Percentiles rank a stretch among this genome's conserved stretches.
These are phyloP conservation scores for Tolypocladium sp. DNA, from an alignment of 2,329 filamentous ascomycete species.

Conservation along the genomic window DNA sequence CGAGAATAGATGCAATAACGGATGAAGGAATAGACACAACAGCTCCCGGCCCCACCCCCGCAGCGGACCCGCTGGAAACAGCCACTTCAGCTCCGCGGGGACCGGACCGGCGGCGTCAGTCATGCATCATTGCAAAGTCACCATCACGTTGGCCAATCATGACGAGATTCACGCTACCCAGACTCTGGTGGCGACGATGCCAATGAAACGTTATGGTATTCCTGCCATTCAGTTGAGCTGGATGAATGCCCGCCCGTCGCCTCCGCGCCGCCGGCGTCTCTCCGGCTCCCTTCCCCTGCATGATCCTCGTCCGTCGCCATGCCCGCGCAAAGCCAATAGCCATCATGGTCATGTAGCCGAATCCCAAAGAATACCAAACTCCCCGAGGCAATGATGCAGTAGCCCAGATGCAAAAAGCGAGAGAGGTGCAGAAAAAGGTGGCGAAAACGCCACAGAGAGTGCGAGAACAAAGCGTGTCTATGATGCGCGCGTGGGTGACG, in stretches of 20 bases:
- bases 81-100: neutral
- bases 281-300: neutral
- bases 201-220: slow-evolving; percentile 20
- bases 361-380: neutral
- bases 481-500: neutral
- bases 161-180: neutral
- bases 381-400: neutral
- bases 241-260: neutral
- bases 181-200: neutral
- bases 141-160: neutral
- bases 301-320: neutral
- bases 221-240: slow-evolving; percentile 23
- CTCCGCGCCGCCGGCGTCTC: neutral
- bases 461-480: neutral
- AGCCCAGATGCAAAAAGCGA: neutral
- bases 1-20: too few relatives aligned
- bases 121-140: neutral
- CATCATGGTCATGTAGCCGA: neutral
- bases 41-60: neutral
- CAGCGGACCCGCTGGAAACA: neutral
- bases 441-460: neutral
- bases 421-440: neutral
- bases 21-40: too few relatives aligned
- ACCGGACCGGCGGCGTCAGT: neutral
- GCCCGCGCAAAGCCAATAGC: neutral